Evolutionary conservation across 352 stramenopile genomes (phyloP).

Genomic region (Globisporangium heterothallicum): DNA sequence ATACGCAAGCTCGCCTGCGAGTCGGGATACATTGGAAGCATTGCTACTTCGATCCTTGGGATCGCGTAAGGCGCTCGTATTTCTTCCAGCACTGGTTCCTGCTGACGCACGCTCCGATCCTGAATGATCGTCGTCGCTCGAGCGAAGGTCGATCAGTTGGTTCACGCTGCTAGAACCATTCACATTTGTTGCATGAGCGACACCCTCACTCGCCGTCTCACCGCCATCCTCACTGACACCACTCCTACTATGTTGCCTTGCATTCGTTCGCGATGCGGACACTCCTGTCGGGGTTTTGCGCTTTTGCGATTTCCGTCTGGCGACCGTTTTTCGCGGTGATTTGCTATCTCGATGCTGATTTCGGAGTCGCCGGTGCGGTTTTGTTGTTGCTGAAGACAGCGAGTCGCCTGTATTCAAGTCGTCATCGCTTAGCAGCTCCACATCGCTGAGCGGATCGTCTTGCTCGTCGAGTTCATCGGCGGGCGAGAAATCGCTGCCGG

Average conservation of each 20-base stretch:
- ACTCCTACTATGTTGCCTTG: too few species aligned
- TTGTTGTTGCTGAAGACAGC: slow-evolving; percentile 13
- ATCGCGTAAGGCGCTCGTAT: background rate
- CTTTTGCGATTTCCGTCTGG: slow-evolving; percentile 11
- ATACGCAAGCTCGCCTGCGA: background rate
- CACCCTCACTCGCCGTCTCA: background rate
- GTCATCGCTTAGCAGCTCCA: slow-evolving; percentile 45
- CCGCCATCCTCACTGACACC: too few species aligned
- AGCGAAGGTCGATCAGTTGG: slow-evolving; percentile 24
- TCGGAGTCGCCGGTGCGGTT: slow-evolving; percentile 16
- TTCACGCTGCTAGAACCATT: background rate
- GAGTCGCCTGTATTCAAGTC: slow-evolving; percentile 34
- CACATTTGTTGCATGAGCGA: slow-evolving; percentile 1
- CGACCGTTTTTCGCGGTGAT: slow-evolving; percentile 14
- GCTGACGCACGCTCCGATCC: background rate
- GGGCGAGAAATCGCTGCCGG: slow-evolving; percentile 39
- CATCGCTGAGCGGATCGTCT: slow-evolving; percentile 16
- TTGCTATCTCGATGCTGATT: slow-evolving; percentile 8
- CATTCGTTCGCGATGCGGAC: background rate
- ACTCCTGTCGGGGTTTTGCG: too few species aligned
- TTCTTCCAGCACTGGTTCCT: background rate
- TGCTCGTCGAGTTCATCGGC: slow-evolving; percentile 28
- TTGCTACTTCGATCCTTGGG: background rate
- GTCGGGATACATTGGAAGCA: background rate
- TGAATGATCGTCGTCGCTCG: slow-evolving; percentile 18